Percentiles rank a stretch among this genome's conserved stretches.
Evolutionary conservation across 2,329 filamentous ascomycete species (phyloP).

Genomic region (Hypoxylon sp.): DNA sequence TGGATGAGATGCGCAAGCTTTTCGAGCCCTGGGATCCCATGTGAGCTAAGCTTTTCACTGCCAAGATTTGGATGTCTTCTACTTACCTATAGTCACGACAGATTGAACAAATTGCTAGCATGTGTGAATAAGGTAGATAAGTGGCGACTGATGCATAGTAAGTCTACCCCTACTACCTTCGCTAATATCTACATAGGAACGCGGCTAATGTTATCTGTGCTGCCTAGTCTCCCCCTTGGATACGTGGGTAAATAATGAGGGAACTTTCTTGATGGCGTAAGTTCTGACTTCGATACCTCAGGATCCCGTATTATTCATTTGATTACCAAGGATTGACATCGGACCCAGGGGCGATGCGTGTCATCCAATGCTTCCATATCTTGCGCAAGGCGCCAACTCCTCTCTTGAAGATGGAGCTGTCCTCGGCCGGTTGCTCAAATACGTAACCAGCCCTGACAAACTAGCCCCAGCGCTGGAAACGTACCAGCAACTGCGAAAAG

Average conservation of each 20-base stretch:
- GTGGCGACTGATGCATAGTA: constrained; percentile 46
- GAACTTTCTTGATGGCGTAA: constrained; percentile 38
- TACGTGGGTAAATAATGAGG: constrained; percentile 34
- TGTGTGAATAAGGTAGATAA: constrained; percentile 43
- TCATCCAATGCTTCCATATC: constrained; percentile 45
- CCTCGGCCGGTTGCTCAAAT: constrained; percentile 41
- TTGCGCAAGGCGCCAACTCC: constrained; percentile 44
- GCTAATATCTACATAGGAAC: neutral
- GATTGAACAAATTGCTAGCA: constrained; percentile 36
- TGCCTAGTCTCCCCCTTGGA: constrained; percentile 31
- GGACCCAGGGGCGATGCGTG: constrained; percentile 40
- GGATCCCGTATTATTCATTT: neutral
- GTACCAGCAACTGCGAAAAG: constrained; percentile 41
- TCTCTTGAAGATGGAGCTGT: constrained; percentile 44
- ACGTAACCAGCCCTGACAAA: constrained; percentile 34
- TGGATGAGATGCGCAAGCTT: constrained; percentile 45
- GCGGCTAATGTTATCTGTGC: constrained; percentile 18
- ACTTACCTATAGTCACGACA: constrained; percentile 8
- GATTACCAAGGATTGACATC: neutral
- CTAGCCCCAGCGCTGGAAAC: constrained; percentile 31
- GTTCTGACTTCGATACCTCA: neutral
- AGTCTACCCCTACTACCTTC: neutral
- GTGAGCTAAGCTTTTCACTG: constrained; percentile 23
- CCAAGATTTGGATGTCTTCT: neutral
- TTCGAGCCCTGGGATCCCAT: constrained; percentile 44